phyloP scores from a whole-genome alignment of 2,329 filamentous ascomycete species.

The Pestalotiopsis fici region DNA sequence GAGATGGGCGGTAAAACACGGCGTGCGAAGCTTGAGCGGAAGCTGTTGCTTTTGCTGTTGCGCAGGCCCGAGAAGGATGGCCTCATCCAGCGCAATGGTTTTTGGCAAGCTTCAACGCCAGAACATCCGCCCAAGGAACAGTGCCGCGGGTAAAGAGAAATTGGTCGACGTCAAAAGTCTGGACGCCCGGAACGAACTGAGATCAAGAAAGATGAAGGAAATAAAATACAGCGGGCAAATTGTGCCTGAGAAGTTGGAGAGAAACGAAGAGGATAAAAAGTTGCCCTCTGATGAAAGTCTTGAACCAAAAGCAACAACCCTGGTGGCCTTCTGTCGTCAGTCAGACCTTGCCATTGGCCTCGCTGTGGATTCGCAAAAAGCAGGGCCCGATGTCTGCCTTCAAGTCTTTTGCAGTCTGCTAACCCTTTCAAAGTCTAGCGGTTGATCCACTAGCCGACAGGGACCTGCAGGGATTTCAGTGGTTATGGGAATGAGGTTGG shows the following conservation, averaged over 20 bases:
- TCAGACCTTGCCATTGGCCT: not conserved
- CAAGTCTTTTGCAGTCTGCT: not conserved
- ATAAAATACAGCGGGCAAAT: not conserved
- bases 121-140: not conserved
- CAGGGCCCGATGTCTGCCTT: not conserved
- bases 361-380: not conserved
- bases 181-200: not conserved
- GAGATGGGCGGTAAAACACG: not conserved
- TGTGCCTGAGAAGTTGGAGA: not conserved
- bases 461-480: not conserved
- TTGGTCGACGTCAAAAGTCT: not conserved
- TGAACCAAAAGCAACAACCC: not conserved
- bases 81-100: slow-evolving; percentile 9
- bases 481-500: not conserved
- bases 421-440: not conserved
- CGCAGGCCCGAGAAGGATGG: slow-evolving; percentile 5
- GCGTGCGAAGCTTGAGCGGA: slow-evolving; percentile 4
- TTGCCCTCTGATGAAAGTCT: not conserved
- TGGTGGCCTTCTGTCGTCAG: slow-evolving; percentile 1
- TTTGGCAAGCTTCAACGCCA: not conserved
- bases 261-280: not conserved
- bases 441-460: not conserved
- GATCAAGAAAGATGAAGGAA: not conserved
- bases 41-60: slow-evolving; percentile 6
- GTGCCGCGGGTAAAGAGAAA: too few relatives aligned